Evolutionary conservation across 805 yeast genomes (phyloP).

Genomic region (Pichia gijzeniarum): DNA sequence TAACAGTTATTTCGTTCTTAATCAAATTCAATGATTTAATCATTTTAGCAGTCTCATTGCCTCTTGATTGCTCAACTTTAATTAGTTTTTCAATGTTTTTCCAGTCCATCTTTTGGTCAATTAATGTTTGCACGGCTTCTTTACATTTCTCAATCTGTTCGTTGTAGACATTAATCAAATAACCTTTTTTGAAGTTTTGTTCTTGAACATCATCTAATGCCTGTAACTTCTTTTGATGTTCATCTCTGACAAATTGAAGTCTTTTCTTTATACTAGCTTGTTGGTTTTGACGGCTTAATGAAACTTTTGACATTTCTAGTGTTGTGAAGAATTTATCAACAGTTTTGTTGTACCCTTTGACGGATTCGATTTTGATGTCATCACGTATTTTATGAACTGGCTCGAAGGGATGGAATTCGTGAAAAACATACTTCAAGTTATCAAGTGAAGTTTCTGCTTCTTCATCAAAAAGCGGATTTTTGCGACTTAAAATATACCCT

Average conservation of each 20-base stretch:
- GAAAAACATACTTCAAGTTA: constrained; percentile 37
- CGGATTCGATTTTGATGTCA: constrained; percentile 33
- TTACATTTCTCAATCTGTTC: constrained; percentile 68
- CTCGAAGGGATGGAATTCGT: constrained; percentile 49
- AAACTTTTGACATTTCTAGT: constrained; percentile 72
- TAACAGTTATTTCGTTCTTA: constrained; percentile 57
- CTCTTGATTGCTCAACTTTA: constrained; percentile 58
- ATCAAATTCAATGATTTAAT: constrained; percentile 68
- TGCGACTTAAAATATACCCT: constrained; percentile 62
- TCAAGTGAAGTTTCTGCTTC: constrained; percentile 32
- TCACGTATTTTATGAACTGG: constrained; percentile 33
- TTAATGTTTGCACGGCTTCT: constrained; percentile 53
- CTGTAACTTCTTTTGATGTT: constrained; percentile 63
- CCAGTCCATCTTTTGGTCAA: constrained; percentile 94
- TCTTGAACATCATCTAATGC: constrained; percentile 58
- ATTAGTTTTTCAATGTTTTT: constrained; percentile 73
- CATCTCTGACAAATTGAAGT: constrained; percentile 66
- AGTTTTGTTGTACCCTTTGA: constrained; percentile 70
- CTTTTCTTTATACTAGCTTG: constrained; percentile 70
- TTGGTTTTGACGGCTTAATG: constrained; percentile 67
- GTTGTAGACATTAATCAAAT: constrained; percentile 61
- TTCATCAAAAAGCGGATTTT: constrained; percentile 44
- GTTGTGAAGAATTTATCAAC: constrained; percentile 82
- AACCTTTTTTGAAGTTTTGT: constrained; percentile 61
- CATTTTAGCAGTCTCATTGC: constrained; percentile 54